Conservation (phyloP, 2,329 filamentous ascomycete species). For the Neopestalotiopsis sp. region DNA sequence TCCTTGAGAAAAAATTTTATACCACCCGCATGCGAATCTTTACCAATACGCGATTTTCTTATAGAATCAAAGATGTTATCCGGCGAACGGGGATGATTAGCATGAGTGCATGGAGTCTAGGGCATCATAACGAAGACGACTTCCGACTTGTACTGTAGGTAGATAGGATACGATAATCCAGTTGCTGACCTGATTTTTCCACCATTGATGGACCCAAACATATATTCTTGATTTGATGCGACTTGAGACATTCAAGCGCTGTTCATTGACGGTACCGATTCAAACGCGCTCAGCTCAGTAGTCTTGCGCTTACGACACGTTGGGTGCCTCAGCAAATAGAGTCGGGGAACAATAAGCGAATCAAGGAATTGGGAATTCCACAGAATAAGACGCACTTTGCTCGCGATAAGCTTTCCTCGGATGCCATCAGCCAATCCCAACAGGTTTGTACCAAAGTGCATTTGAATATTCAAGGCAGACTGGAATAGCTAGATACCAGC, state of each 20-base stretch:
- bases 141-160: conserved; percentile 33
- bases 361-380: no score
- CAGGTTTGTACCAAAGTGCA: no score
- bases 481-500: no score
- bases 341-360: no score
- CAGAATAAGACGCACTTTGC: no score
- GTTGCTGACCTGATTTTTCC: not conserved
- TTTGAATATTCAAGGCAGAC: no score
- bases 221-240: not conserved
- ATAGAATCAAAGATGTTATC: conserved; percentile 31
- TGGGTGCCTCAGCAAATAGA: no score
- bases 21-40: conserved; percentile 24
- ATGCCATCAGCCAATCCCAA: no score
- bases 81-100: conserved; percentile 29
- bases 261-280: no score
- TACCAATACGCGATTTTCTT: conserved; percentile 23
- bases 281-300: no score
- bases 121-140: conserved; percentile 29
- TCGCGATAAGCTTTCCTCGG: no score
- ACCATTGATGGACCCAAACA: not conserved
- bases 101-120: conserved; percentile 37
- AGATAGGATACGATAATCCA: conserved; percentile 30
- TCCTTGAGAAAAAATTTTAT: conserved; percentile 22
- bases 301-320: no score
- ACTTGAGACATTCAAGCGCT: not conserved